Conservation (phyloP, 169 alveolate genomes). For the Cryptosporidium viatorum region DNA sequence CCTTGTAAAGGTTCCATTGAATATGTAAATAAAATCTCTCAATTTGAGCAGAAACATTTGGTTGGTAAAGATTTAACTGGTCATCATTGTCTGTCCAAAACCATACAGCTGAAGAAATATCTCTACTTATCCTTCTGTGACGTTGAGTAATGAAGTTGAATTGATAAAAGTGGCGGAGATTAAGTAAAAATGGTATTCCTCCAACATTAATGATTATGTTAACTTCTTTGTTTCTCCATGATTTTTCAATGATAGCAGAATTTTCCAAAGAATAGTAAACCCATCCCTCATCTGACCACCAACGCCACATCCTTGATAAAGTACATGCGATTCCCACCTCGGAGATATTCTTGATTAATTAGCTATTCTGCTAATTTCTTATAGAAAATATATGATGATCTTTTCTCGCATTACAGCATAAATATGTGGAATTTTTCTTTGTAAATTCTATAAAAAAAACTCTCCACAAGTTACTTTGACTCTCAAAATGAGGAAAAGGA, state of each 20-base stretch:
- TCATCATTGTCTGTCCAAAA: conserved; percentile 69
- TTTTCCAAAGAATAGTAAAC: conserved; percentile 66
- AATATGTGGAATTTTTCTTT: conserved; percentile 16
- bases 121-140: conserved; percentile 73
- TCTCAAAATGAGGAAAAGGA: conserved; percentile 2
- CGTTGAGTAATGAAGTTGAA: conserved; percentile 73
- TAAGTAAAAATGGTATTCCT: conserved; percentile 65
- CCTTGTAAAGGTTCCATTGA: conserved; percentile 65
- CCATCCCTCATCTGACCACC: conserved; percentile 77
- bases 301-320: conserved; percentile 68
- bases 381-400: background rate
- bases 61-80: conserved; percentile 62
- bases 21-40: conserved; percentile 67
- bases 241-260: conserved; percentile 70
- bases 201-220: conserved; percentile 70
- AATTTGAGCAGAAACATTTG: conserved; percentile 71
- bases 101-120: conserved; percentile 72
- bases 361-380: background rate
- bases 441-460: conserved; percentile 21
- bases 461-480: background rate
- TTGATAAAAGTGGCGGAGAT: conserved; percentile 71
- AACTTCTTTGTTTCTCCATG: conserved; percentile 70
- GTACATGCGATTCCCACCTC: conserved; percentile 30
- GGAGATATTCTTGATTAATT: conserved; percentile 1
- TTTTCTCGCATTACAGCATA: background rate